Base-by-base conservation (phyloP, 805 yeast genomes). In the Saturnispora mendoncae region DNA sequence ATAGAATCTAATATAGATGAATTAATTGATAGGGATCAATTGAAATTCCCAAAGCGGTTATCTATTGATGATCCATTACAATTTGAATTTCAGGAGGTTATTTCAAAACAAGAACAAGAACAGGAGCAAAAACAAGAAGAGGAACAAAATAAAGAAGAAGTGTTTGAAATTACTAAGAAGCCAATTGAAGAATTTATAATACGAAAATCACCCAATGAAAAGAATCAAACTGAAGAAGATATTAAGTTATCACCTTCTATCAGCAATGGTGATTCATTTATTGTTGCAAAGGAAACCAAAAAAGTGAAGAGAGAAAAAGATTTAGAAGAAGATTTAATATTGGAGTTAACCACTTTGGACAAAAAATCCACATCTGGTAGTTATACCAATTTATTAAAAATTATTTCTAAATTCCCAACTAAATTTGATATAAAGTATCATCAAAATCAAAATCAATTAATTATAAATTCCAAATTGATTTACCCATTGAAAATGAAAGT, bases 31-130 rank as follows among this genome's bases (percentile, higher is more conserved):
- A 63, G 95, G 40, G 81, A 79, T 39, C 56, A 56, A 28, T 65
- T 76, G 36, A 56, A 75, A 3, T 64, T 74, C 2, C 96, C 96
- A 1, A 84, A 84, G 51, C 68, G 90, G 76, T 57, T 67, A 9
- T 62, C 71, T 38, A 87, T 87, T 62, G 95, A 95, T 1, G 95
- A 95, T 0, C 65, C 72, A 4, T 67, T 79, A 1, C 68, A 62
- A 27, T 8, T 39, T 20, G 36, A 20, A 15, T 28, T 13, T 4
- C 27, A 15, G 18, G 19, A n/a, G n/a, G 18, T 9, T 14, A 12
- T 13, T 17, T 12, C 25, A 9, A 23, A 23, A 6, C 25, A 23
- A 23, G 6, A 6, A 9, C 25, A 23, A 23, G 6, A 19, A 32
- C 23, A 32, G 15, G 25, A 19, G 15, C 25, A 32, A 19, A 6